Evolutionary conservation across 306 rosid genomes (phyloP), one percentile per base, ranked within the genome.

Genomic region (Sindora glabra): DNA sequence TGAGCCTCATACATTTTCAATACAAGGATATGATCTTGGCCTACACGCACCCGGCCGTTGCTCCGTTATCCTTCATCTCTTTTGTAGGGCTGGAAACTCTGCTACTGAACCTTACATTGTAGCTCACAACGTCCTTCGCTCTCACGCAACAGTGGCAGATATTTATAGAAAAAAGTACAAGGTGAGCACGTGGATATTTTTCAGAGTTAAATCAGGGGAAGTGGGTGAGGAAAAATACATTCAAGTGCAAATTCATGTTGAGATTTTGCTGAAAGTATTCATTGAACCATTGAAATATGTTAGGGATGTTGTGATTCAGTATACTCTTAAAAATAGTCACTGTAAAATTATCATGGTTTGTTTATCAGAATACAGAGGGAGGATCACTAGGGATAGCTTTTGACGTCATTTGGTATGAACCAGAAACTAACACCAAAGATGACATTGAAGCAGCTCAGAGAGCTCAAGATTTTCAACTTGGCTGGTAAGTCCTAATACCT

Each of bases 91-190:
- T 1, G 99, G 97, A 37, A 82, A 89, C 81, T 94, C 99, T 6
- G 59, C 84, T 1, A 86, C 87, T 0, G 97, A 89, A 59, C 95
- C 97, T 53, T 94, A 94, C 81, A 75, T 86, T 42, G 97, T 86
- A 56, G 99, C 74, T 36, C 97, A 92, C 68, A 82, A 89, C 56
- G 75, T 89, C 71, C 83, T 94, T 6, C 81, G 73, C 10, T 69
- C 95, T 71, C 99, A 89, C 58, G 97, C 84, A 4, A 32, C 65
- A 0, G 95, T 62, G 12, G 73, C 68, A 3, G 76, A 86, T 65
- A 80, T 84, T 57, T 94, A 89, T 67, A 66, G 79, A 62, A 74
- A 68, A 64, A 89, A 82, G 14, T 53, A 23, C 2, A 44, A 16
- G 30, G 52, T 12, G 23, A 21, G 19, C 3, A 8, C 0, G 10